A percentile compares a stretch with the other conserved stretches of the same genome.
Evolutionary conservation across 2,329 filamentous ascomycete species (phyloP).

Genomic region (Diaporthe caulivora): DNA sequence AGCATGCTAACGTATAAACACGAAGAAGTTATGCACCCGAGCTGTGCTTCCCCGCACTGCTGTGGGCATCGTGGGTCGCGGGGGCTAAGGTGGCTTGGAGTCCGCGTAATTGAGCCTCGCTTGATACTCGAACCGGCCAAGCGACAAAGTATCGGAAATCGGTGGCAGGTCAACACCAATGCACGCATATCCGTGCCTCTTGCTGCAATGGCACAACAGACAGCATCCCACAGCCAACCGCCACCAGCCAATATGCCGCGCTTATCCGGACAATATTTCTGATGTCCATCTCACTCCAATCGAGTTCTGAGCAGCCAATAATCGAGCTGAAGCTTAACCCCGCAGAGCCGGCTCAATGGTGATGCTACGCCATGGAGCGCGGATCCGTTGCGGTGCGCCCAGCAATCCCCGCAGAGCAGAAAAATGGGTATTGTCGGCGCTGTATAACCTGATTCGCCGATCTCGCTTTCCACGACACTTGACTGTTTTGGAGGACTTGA

Average conservation of each 20-base stretch:
- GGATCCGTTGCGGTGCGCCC: not conserved
- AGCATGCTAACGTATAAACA: conserved; percentile 17
- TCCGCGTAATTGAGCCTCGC: conserved; percentile 29
- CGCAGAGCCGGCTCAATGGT: conserved; percentile 28
- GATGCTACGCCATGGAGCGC: conserved; percentile 27
- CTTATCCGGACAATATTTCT: not conserved
- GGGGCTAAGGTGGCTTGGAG: conserved; percentile 29
- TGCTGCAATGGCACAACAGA: not conserved
- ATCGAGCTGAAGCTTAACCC: conserved; percentile 30
- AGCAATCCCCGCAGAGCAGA: conserved; percentile 17
- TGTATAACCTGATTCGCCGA: conserved; percentile 36
- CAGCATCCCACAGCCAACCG: no score
- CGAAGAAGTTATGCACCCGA: conserved; percentile 14
- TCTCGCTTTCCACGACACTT: conserved; percentile 9
- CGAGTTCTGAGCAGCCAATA: not conserved
- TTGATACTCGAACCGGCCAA: conserved; percentile 12
- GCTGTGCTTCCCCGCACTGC: conserved; percentile 7
- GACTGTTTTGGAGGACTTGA: not conserved
- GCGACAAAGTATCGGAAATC: conserved; percentile 23
- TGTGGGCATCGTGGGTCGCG: conserved; percentile 18
- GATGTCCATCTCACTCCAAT: conserved; percentile 4
- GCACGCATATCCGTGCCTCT: not conserved
- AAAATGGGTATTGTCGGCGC: not conserved
- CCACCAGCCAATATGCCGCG: not conserved
- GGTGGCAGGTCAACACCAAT: conserved; percentile 7